These are phyloP conservation scores for Primulina eburnea DNA, from an alignment of 257 asterid species.

Conservation along the genomic window DNA sequence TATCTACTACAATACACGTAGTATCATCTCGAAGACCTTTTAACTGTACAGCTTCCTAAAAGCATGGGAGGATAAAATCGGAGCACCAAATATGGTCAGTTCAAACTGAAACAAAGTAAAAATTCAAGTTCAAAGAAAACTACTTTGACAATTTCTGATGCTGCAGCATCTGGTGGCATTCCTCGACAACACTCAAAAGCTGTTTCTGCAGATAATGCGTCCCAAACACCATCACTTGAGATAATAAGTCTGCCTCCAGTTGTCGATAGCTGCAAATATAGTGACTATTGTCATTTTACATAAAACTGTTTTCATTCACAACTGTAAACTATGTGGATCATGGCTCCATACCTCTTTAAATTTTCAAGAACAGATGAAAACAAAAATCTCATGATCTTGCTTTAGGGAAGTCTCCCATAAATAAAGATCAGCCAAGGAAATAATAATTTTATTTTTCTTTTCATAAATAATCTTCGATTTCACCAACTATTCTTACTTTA, in stretches of 20 bases:
- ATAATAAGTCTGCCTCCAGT: slow-evolving; percentile 89
- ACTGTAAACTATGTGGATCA: not conserved
- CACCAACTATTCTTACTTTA: not conserved
- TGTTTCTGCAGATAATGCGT: slow-evolving; percentile 78
- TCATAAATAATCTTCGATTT: not conserved
- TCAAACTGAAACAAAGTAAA: not conserved
- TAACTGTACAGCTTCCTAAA: slow-evolving; percentile 77
- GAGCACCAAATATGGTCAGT: slow-evolving; percentile 14
- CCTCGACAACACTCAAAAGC: slow-evolving; percentile 89
- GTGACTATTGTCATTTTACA: slow-evolving; percentile 21
- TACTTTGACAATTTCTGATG: slow-evolving; percentile 91
- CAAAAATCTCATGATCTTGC: not conserved
- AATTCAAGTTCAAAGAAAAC: not conserved
- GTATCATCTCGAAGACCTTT: slow-evolving; percentile 97
- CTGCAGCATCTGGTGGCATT: slow-evolving; percentile 84
- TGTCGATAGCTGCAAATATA: slow-evolving; percentile 66
- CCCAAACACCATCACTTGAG: slow-evolving; percentile 99
- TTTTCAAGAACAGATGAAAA: slow-evolving; percentile 3
- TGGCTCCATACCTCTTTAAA: not conserved
- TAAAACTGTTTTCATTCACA: not conserved
- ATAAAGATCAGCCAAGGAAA: not conserved
- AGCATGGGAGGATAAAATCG: slow-evolving; percentile 14
- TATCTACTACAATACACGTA: slow-evolving; percentile 92
- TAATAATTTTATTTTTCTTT: not conserved
- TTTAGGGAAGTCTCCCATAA: slow-evolving; percentile 1